Conservation (phyloP, 176 grass and related monocot genomes). For the Hordeum vulgare region DNA sequence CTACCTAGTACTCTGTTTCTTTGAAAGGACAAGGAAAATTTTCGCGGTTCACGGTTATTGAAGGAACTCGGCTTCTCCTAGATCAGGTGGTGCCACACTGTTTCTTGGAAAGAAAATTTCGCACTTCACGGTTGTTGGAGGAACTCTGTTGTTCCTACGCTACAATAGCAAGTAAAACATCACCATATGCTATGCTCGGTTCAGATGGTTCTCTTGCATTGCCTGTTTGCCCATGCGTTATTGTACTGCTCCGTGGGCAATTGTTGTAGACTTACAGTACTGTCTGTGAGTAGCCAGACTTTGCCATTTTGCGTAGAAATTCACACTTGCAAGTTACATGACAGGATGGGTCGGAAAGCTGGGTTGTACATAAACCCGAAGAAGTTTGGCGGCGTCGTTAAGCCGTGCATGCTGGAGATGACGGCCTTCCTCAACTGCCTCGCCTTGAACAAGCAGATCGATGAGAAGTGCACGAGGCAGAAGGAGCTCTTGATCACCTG, state of each 20-base stretch:
- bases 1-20: not conserved
- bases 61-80: not conserved
- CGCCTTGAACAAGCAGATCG: slow-evolving; percentile 74
- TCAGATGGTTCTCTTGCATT: not conserved
- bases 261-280: not conserved
- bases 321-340: not conserved
- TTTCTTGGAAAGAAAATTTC: not conserved
- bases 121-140: not conserved
- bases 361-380: slow-evolving; percentile 90
- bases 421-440: slow-evolving; percentile 75
- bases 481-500: slow-evolving; percentile 65
- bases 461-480: slow-evolving; percentile 65
- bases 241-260: not conserved
- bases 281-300: not conserved
- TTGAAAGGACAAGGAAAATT: not conserved
- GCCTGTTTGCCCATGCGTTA: not conserved
- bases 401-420: slow-evolving; percentile 83
- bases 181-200: not conserved
- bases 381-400: slow-evolving; percentile 56
- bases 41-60: not conserved
- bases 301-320: not conserved
- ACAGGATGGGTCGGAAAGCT: slow-evolving; percentile 77
- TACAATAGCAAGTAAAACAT: not conserved
- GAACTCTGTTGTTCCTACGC: not conserved
- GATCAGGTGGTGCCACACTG: not conserved